Base-by-base conservation (phyloP, 345 rosid genomes). In the Eucalyptus erythrocorys region DNA sequence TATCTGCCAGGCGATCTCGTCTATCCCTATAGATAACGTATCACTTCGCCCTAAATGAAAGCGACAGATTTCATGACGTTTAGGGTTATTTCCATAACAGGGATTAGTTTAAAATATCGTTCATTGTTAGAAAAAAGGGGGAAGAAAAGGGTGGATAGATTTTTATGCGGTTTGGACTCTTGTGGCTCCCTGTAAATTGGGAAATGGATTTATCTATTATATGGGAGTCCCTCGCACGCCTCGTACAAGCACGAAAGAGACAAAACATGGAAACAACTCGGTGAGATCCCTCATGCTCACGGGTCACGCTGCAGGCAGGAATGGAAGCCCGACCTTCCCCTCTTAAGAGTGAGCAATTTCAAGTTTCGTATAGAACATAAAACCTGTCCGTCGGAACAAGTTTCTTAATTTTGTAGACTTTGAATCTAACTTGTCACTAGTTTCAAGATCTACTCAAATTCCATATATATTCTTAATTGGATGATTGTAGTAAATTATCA, bases 301-400 rank as follows among this genome's bases (percentile, higher is more conserved):
- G 5, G 42, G 10, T 66, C 42, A 2, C 32, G 7, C 10, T 34
- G 42, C 21, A 10, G 24, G 12, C 34, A 16, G 42, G 42, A 8
- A 8, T 68, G 12, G 24, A 32, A 68, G 21, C 21, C 21, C 19
- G 64, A 30, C 11, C 24, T 51, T 22, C 42, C 42, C 76, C 76
- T 21, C 55, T 19, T 7, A 4, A 19, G 57, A 51, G 24, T 7
- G 24, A 51, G 57, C 24, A 19, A 51, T 19, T 51, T 51, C 10
- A 51, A 2, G 4, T 51, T 51, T 51, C 57, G 4, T 51, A 19
- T 1, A 19, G 4, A 51, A 51, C 57, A 51, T 7, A 2, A 51
- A 51, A 19, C 1, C 10, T 51, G 0, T 51, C 24, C 2, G 0
- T 7, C 24, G 4, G 4, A 51, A 51, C 3, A 51, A 51, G 1